These are phyloP conservation scores for Cicer judaicum DNA, from an alignment of 306 rosid species.

Conservation along the genomic window DNA sequence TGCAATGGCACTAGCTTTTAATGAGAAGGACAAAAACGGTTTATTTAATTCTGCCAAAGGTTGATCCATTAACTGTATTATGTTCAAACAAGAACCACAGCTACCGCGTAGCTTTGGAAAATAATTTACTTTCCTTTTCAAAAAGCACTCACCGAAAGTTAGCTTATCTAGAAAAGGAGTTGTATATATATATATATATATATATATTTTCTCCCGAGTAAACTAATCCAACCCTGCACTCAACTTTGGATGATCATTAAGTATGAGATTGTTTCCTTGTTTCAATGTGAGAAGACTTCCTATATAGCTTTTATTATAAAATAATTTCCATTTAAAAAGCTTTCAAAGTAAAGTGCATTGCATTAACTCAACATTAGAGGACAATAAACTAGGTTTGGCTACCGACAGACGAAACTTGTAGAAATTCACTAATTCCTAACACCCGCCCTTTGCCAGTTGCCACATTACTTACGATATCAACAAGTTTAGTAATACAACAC, in stretches of 20 bases:
- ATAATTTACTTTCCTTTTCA: neutral
- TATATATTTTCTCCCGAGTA: neutral
- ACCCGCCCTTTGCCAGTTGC: neutral
- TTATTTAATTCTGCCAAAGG: conserved; percentile 13
- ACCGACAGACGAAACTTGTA: conserved; percentile 9
- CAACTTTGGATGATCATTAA: conserved; percentile 18
- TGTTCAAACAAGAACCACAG: conserved; percentile 24
- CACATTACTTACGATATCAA: conserved; percentile 34
- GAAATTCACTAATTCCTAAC: conserved; percentile 14
- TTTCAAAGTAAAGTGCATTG: conserved; percentile 27
- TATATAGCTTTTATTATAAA: conserved; percentile 16
- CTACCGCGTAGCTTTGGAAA: neutral
- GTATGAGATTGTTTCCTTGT: conserved; percentile 5
- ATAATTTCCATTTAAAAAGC: conserved; percentile 33
- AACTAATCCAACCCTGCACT: conserved; percentile 11
- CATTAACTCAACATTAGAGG: conserved; percentile 1
- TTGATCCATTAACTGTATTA: conserved; percentile 32
- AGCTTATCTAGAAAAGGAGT: conserved; percentile 3
- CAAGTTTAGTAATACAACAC: conserved; percentile 32
- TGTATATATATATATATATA: too few relatives aligned
- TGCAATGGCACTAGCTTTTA: conserved; percentile 38
- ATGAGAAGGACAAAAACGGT: conserved; percentile 45
- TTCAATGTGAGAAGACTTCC: conserved; percentile 5
- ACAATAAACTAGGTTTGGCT: conserved; percentile 25
- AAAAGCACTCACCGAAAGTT: conserved; percentile 4